Conservation (phyloP, 1,139 yeast species). For the Saccharomyces uvarum region DNA sequence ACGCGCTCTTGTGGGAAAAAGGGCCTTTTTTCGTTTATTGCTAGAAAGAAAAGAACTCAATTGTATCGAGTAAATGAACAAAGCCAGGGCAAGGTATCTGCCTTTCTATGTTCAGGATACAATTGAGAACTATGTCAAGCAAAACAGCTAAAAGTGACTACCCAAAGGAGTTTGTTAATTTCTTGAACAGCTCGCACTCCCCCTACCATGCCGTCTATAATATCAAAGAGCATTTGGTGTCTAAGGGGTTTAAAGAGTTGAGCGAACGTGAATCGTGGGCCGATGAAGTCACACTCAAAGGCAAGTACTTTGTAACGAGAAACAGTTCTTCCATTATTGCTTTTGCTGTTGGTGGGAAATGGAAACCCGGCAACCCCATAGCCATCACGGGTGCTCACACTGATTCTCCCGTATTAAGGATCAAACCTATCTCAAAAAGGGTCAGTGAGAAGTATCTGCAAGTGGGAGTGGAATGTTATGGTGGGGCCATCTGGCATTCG, state of each 20-base stretch:
- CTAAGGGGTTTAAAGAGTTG: slow-evolving; percentile 66
- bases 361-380: slow-evolving; percentile 75
- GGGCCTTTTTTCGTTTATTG: neutral
- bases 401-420: slow-evolving; percentile 85
- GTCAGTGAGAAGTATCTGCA: slow-evolving; percentile 72
- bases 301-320: slow-evolving; percentile 74
- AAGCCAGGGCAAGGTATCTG: neutral
- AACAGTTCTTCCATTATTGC: slow-evolving; percentile 86
- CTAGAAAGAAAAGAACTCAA: neutral
- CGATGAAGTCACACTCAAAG: slow-evolving; percentile 44
- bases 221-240: slow-evolving; percentile 45
- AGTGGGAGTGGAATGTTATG: slow-evolving; percentile 89
- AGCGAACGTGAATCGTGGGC: slow-evolving; percentile 73
- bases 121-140: neutral
- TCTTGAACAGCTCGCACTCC: slow-evolving; percentile 81
- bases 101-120: neutral
- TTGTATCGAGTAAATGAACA: neutral
- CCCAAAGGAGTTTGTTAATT: slow-evolving; percentile 55
- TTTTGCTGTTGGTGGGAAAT: slow-evolving; percentile 68
- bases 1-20: neutral
- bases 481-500: slow-evolving; percentile 88
- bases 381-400: slow-evolving; percentile 92
- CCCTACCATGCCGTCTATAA: slow-evolving; percentile 88
- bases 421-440: slow-evolving; percentile 82
- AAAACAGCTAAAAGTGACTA: slow-evolving; percentile 10